phyloP scores from a whole-genome alignment of 1,284 basidiomycete genomes.

The Heterobasidion irregulare region DNA sequence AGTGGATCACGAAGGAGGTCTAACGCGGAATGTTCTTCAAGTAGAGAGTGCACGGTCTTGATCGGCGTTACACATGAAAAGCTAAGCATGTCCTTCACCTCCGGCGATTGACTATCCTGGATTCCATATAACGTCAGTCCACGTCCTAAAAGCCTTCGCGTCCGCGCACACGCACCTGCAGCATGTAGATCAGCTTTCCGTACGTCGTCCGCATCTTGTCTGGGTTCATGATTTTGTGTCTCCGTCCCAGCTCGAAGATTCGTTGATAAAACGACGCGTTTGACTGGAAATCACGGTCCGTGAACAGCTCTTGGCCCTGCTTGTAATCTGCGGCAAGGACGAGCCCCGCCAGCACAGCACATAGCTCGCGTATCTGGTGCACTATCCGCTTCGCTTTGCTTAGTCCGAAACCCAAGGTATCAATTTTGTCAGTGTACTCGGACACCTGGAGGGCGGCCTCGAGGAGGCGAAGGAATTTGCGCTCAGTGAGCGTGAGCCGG shows the following conservation, averaged over 20 bases:
- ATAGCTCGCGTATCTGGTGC: conserved; percentile 73
- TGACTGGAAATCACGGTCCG: conserved; percentile 66
- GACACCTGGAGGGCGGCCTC: conserved; percentile 75
- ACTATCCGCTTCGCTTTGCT: conserved; percentile 78
- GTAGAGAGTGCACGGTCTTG: conserved; percentile 57
- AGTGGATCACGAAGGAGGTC: conserved; percentile 68
- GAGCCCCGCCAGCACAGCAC: conserved; percentile 74
- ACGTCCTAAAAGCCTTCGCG: neutral
- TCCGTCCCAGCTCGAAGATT: conserved; percentile 71
- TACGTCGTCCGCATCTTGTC: conserved; percentile 84
- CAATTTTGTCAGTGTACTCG: conserved; percentile 82
- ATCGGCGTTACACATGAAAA: conserved; percentile 72
- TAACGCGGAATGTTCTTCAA: conserved; percentile 54
- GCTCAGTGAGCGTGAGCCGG: conserved; percentile 61
- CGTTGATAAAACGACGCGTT: conserved; percentile 71
- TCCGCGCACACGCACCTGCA: conserved; percentile 43
- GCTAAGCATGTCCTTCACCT: conserved; percentile 66
- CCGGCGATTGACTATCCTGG: conserved; percentile 70
- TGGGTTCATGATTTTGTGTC: conserved; percentile 82
- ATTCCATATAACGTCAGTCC: neutral
- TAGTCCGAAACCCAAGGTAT: conserved; percentile 63
- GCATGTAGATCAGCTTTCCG: conserved; percentile 74
- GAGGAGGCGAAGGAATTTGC: conserved; percentile 72
- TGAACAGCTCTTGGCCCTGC: conserved; percentile 74
- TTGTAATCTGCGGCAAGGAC: conserved; percentile 77